These are phyloP conservation scores for Lipomyces starkeyi DNA, from an alignment of 805 yeast genomes.

Conservation along the genomic window DNA sequence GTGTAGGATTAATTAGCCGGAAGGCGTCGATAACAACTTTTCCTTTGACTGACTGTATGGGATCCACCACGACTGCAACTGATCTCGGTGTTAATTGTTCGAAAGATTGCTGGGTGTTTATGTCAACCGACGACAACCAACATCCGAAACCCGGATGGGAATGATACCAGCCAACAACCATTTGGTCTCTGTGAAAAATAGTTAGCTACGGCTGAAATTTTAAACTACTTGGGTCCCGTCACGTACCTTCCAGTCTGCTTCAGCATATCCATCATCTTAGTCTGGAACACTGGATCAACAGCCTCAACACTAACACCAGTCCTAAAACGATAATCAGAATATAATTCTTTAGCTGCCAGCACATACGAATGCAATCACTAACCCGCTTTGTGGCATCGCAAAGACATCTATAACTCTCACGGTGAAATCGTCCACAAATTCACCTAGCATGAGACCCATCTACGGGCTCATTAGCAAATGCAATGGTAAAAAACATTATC, in stretches of 20 bases:
- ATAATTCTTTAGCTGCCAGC: not conserved
- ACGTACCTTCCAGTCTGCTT: conserved; percentile 80
- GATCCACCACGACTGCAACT: conserved; percentile 98
- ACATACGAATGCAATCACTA: not conserved
- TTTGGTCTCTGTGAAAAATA: conserved; percentile 72
- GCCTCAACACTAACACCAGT: conserved; percentile 99
- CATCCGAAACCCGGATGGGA: conserved; percentile 99
- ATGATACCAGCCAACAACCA: conserved; percentile 99
- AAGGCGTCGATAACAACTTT: conserved; percentile 99
- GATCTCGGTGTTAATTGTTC: conserved; percentile 95
- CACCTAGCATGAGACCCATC: conserved; percentile 99
- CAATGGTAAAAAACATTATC: conserved; percentile 64
- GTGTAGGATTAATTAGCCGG: conserved; percentile 85
- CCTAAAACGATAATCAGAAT: conserved; percentile 52
- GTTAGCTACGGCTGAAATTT: not conserved
- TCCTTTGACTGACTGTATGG: conserved; percentile 98
- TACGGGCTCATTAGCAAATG: conserved; percentile 1
- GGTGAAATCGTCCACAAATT: conserved; percentile 95
- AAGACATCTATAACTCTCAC: conserved; percentile 97
- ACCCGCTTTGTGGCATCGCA: conserved; percentile 95
- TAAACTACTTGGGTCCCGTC: not conserved
- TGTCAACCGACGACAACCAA: conserved; percentile 97
- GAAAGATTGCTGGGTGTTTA: conserved; percentile 95
- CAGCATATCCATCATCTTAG: conserved; percentile 99
- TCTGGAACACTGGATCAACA: conserved; percentile 98